Base-by-base conservation (phyloP, 805 yeast species). In the Candida hispaniensis region DNA sequence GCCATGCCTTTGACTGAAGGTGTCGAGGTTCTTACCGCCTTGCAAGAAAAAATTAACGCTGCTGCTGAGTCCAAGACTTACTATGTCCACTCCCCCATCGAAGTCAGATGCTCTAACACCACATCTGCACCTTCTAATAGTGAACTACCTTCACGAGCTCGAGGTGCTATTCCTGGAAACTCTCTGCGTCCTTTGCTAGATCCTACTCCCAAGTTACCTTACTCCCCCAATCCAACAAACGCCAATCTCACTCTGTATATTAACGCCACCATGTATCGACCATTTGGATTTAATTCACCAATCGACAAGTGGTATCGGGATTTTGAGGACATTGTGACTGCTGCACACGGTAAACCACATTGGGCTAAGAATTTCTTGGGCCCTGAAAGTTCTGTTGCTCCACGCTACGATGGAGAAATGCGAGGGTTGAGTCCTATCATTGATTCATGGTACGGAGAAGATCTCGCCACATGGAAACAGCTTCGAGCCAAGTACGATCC, bases 321-420 rank as follows among this genome's bases (percentile, higher is more conserved):
- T n/a, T 88, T 88, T 56, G 98, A 88, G 58, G 69, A 71, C 35
- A 70, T 82, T 2, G 63, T 86, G 66, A 67, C 66, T 33, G 73
- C 71, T 16, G 85, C 79, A 17, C 85, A 79, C 21, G 98, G 98
- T 26, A 80, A 75, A 54, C 98, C 98, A 2, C 98, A 88, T 56
- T 88, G 98, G 98, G 98, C 98, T 11, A 88, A 88, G 64, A 86
- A 85, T 57, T 88, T 83, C 55, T 63, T 80, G 39, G 93, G 94
- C 1, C 60, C 69, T 3, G 55, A 60, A 8, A 51, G 50, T 2
- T 69, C 66, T 34, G 53, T 61, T 30, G 52, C 61, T 25, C 63
- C 60, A 38, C 16, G 24, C 29, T 26, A 26, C 19, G 76, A 71
- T 43, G 78, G 76, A 43, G 75, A 78, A 41, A 80, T 83, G 91